Conservation (phyloP, 1,284 basidiomycete genomes). For the Flammula alnicola region DNA sequence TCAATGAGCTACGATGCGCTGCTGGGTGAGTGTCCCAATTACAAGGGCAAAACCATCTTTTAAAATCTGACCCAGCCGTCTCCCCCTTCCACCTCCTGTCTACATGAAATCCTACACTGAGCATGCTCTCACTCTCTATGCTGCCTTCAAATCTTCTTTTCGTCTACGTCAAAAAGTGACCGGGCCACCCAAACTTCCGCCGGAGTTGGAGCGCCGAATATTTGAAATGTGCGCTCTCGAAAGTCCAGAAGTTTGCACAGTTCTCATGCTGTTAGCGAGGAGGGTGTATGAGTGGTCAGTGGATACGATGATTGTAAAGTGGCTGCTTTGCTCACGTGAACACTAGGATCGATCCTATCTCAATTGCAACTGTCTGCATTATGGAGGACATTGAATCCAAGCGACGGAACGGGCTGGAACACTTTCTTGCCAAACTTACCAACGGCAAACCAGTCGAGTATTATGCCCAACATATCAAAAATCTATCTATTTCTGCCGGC, state of each 20-base stretch:
- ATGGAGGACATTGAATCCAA: background rate
- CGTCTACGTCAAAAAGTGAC: background rate
- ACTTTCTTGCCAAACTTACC: constrained; percentile 15
- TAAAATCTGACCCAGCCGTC: constrained; percentile 2
- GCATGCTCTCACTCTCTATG: background rate
- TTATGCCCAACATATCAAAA: constrained; percentile 20
- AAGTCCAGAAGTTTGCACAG: constrained; percentile 13
- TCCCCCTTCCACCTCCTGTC: constrained; percentile 9
- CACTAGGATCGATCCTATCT: constrained; percentile 20
- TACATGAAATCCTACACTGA: constrained; percentile 17
- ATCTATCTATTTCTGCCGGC: constrained; percentile 15
- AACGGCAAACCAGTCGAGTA: constrained; percentile 18
- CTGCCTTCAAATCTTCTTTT: constrained; percentile 8
- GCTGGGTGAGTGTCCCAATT: constrained; percentile 15
- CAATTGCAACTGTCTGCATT: constrained; percentile 13
- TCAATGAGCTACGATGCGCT: constrained; percentile 14
- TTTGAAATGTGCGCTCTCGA: constrained; percentile 20
- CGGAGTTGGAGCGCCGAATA: constrained; percentile 16
- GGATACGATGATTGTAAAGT: background rate
- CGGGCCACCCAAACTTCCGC: constrained; percentile 10
- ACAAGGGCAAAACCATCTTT: background rate
- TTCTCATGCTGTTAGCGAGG: constrained; percentile 16
- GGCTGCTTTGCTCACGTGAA: constrained; percentile 1
- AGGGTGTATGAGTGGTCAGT: constrained; percentile 17
- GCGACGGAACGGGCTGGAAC: constrained; percentile 1